Base-by-base conservation (phyloP, 345 rosid species). In the Melaleuca alternifolia region DNA sequence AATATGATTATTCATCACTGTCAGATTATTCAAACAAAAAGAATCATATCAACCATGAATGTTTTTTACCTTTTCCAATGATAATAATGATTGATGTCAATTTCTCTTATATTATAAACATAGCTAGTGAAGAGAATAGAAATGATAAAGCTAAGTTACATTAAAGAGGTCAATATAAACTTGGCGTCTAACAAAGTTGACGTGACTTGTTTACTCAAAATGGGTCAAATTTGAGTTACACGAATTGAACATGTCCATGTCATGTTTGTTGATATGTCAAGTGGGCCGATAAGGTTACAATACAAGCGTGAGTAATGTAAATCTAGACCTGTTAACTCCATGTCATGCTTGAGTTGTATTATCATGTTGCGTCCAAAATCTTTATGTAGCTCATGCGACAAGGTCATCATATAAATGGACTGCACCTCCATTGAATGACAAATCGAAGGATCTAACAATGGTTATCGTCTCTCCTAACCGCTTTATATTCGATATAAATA, bases 1-100 rank as follows among this genome's bases (percentile, higher is more conserved):
- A 5, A 2, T 59, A 59, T 26, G 10, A 6, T 59, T n/a, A 6
- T 59, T 59, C 0, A 0, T 26, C 0, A 3, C 33, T 26, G n/a
- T 1, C 18, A 0, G n/a, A 59, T 26, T 59, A 59, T 12, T 26
- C 1, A 59, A 0, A 26, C 0, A 26, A 26, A 59, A 59, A n/a
- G 33, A 28, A 59, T 26, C 33, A 6, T 59, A 11, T 59, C 15
- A 11, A 62, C 28, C 1, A 16, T 62, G 20, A 62, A 7, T 14
- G 11, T 28, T 28, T 16, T 61, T 65, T 15, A 62, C 37, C 15
- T 30, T 15, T 0, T 30, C 76, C 3, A 30, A 62, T 30, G 30
- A 62, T 16, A 14, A 7, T 10, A 3, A 2, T 30, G 20, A 30
- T 62, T 62, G 14, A 62, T 62, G 5, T 28, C 44, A 9, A 30